These are phyloP conservation scores for Tylopilus intermedius DNA, from an alignment of 768 basidiomycete species.

Conservation along the genomic window DNA sequence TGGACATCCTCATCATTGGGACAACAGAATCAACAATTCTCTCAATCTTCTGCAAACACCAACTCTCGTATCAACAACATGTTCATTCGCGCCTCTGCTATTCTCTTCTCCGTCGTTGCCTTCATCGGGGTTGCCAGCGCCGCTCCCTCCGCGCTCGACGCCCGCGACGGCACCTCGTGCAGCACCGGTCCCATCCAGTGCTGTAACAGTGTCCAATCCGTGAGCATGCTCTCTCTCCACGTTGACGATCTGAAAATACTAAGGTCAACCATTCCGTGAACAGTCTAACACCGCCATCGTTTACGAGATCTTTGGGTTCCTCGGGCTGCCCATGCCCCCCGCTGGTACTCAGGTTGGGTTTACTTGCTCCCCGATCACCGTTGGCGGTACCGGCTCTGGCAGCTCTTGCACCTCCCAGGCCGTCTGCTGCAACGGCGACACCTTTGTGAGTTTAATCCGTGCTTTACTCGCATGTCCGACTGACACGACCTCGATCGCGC, in stretches of 20 bases:
- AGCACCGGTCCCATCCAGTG: slow-evolving; percentile 34
- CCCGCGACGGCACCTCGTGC: slow-evolving; percentile 25
- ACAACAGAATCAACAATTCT: neutral
- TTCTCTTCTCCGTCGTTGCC: slow-evolving; percentile 3
- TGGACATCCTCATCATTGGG: too few species aligned
- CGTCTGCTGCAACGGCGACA: neutral
- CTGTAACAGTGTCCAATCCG: neutral
- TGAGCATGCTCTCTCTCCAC: neutral
- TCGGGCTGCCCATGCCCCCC: neutral
- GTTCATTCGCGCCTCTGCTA: slow-evolving; percentile 5
- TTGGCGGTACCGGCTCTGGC: neutral
- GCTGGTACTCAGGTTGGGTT: neutral
- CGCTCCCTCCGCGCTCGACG: slow-evolving; percentile 1
- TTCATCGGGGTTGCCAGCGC: slow-evolving; percentile 3
- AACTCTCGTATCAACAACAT: neutral
- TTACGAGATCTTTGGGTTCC: neutral
- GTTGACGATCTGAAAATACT: neutral
- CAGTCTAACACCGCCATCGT: neutral
- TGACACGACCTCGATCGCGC: too few species aligned
- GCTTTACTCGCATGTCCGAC: too few species aligned
- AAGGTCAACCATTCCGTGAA: neutral
- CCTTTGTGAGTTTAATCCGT: too few species aligned
- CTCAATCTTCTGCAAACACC: neutral
- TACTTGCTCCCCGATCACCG: slow-evolving; percentile 1
- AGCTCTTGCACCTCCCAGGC: neutral